Conservation (phyloP, 225 moss, liverwort and hornwort species). For the Polytrichum formosum region DNA sequence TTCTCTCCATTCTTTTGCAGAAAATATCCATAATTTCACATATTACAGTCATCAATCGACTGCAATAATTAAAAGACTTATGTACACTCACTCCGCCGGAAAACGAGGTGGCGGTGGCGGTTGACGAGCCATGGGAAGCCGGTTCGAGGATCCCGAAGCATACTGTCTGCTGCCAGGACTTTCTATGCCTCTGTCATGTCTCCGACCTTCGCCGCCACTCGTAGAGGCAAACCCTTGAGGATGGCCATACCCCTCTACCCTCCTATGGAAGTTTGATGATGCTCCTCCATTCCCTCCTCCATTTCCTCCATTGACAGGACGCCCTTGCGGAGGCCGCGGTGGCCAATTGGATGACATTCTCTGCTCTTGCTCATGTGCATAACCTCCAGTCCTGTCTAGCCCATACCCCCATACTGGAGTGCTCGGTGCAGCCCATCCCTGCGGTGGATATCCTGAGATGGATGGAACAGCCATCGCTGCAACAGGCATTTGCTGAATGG, state of each 20-base stretch:
- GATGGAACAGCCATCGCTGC: conserved; percentile 33
- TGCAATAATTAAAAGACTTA: too few species aligned
- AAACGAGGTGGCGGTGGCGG: conserved; percentile 14
- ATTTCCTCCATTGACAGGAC: conserved; percentile 5
- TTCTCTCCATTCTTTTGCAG: too few species aligned
- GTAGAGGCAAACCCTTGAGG: neutral
- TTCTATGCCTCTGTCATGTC: conserved; percentile 27
- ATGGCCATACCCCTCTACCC: conserved; percentile 2
- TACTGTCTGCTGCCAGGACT: conserved; percentile 20
- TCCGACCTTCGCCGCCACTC: conserved; percentile 10
- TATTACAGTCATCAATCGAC: too few species aligned
- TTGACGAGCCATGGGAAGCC: conserved; percentile 23
- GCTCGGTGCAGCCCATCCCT: conserved; percentile 25
- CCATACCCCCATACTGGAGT: conserved; percentile 36
- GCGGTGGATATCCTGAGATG: conserved; percentile 17
- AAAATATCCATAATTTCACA: too few species aligned
- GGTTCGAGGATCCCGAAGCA: conserved; percentile 16
- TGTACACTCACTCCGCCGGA: conserved; percentile 33
- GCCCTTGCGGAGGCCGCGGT: conserved; percentile 18
- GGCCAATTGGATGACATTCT: conserved; percentile 30
- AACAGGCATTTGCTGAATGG: conserved; percentile 16
- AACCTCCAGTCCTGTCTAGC: conserved; percentile 16
- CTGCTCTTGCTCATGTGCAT: conserved; percentile 12
- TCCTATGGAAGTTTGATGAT: neutral
- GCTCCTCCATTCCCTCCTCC: neutral